Evolutionary conservation across 495 filamentous ascomycete species (phyloP).

Genomic region (Trichodelitschia bisporula): DNA sequence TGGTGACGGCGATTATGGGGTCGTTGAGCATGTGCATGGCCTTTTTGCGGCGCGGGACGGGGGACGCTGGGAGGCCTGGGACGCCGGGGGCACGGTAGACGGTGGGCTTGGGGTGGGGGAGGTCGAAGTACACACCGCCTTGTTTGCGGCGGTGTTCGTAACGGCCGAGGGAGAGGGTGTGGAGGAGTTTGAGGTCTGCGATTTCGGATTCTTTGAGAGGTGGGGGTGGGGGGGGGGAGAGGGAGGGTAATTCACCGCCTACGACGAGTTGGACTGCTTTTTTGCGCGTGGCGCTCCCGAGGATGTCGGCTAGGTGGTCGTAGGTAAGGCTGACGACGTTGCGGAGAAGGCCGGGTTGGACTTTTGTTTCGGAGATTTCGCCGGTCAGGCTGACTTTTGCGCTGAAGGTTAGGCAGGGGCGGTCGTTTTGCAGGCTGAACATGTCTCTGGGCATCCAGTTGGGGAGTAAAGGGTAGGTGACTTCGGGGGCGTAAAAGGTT

Average conservation of each 20-base stretch:
- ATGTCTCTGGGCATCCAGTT: constrained; percentile 24
- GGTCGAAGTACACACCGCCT: not conserved
- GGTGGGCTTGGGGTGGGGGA: not conserved
- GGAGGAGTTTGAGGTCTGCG: not conserved
- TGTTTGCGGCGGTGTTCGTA: not conserved
- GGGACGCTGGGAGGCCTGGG: constrained; percentile 9
- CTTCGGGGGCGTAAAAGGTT: constrained; percentile 53
- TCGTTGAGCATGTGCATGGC: constrained; percentile 22
- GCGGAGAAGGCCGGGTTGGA: constrained; percentile 41
- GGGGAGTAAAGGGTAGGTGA: constrained; percentile 52
- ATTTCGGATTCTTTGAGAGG: not conserved
- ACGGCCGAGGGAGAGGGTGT: not conserved
- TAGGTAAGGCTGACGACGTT: constrained; percentile 58
- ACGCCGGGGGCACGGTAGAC: not conserved
- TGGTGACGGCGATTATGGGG: constrained; percentile 23
- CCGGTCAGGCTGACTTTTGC: constrained; percentile 42
- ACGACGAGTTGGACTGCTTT: not conserved
- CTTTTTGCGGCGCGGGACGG: constrained; percentile 8
- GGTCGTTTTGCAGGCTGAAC: constrained; percentile 43
- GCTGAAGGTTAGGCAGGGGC: constrained; percentile 64
- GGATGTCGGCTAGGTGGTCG: constrained; percentile 22
- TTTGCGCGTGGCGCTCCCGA: not conserved
- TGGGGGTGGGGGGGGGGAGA: not conserved
- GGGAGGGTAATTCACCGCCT: not conserved
- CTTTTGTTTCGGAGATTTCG: constrained; percentile 38